phyloP scores from a whole-genome alignment of 306 rosid species.

The Astragalus membranaceus region DNA sequence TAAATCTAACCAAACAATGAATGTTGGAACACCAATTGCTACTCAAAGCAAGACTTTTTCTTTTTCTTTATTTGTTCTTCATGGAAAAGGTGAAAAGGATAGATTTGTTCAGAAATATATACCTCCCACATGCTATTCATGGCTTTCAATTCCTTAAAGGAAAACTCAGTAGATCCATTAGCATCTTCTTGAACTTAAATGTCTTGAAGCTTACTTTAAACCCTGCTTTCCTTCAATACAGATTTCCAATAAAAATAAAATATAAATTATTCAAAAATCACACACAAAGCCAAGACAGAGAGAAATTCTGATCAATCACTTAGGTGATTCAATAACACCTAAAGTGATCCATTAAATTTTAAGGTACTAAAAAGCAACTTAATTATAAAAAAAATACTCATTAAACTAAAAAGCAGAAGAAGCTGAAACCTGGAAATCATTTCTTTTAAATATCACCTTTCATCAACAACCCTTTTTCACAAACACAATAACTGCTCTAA shows the following conservation, averaged over 20 bases:
- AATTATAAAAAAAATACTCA: background rate
- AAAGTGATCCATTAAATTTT: background rate
- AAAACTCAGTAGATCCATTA: background rate
- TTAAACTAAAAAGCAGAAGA: constrained; percentile 14
- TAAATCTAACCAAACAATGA: background rate
- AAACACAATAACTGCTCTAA: background rate
- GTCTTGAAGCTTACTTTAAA: background rate
- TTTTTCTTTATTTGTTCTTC: background rate
- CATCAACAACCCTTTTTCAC: constrained; percentile 13
- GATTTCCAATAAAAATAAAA: background rate
- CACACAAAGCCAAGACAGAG: background rate
- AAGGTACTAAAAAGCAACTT: background rate
- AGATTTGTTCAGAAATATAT: background rate
- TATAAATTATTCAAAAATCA: background rate
- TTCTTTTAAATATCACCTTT: too few species aligned
- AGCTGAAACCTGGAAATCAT: background rate
- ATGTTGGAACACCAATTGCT: constrained; percentile 5
- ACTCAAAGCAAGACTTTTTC: background rate
- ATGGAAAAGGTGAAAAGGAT: background rate
- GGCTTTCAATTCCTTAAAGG: constrained; percentile 1
- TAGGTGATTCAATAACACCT: background rate
- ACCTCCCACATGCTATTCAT: background rate
- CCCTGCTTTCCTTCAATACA: background rate
- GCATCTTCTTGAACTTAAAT: background rate
- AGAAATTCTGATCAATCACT: background rate